Percentiles rank a stretch among this genome's conserved stretches.
These are phyloP conservation scores for Stagonosporopsis tanaceti DNA, from an alignment of 2,329 filamentous ascomycete species.

Conservation along the genomic window DNA sequence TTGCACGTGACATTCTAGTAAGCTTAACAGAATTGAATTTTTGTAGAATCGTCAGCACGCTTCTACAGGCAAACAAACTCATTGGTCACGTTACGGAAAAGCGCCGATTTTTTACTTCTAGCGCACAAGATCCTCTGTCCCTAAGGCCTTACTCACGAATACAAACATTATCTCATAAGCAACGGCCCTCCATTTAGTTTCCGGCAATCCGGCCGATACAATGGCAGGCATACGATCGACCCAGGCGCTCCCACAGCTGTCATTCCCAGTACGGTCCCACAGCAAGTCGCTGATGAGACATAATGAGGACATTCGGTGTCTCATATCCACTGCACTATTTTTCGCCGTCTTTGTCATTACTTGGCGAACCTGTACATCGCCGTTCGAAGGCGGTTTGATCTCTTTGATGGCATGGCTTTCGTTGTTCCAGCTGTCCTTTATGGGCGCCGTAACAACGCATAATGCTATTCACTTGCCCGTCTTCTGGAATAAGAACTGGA, in stretches of 20 bases:
- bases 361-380: slow-evolving; percentile 2
- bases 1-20: neutral
- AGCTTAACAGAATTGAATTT: neutral
- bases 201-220: neutral
- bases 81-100: neutral
- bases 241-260: neutral
- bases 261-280: neutral
- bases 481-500: slow-evolving; percentile 3
- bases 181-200: neutral
- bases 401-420: slow-evolving; percentile 3
- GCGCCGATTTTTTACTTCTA: neutral
- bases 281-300: slow-evolving; percentile 6
- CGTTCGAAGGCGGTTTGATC: neutral
- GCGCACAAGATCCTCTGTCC: neutral
- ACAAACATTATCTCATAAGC: neutral
- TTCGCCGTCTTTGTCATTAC: slow-evolving; percentile 3
- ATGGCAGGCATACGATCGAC: neutral
- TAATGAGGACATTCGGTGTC: slow-evolving; percentile 3
- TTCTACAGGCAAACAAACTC: neutral
- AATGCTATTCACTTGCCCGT: slow-evolving; percentile 3
- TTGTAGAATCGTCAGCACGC: neutral
- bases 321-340: slow-evolving; percentile 1
- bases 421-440: slow-evolving; percentile 3
- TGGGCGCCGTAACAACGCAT: slow-evolving; percentile 6
- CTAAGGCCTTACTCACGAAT: neutral